phyloP scores from a whole-genome alignment of 257 asterid species.

The Nicotiana noctiflora region DNA sequence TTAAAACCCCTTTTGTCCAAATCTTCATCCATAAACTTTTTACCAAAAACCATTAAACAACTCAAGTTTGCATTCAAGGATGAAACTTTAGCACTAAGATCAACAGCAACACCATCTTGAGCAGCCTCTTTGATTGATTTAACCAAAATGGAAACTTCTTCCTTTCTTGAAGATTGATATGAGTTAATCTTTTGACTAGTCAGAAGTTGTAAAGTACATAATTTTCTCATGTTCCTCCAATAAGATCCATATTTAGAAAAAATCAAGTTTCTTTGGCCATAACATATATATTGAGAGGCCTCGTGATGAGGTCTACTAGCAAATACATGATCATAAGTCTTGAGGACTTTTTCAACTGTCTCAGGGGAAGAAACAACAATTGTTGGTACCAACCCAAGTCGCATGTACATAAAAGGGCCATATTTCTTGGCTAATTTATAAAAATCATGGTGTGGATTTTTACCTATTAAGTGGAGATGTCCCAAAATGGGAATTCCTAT shows the following conservation, averaged over 20 bases:
- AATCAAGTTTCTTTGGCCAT: constrained; percentile 15
- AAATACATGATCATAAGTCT: constrained; percentile 17
- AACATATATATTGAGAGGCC: constrained; percentile 3
- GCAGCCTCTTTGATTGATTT: constrained; percentile 13
- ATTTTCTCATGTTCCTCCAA: constrained; percentile 20
- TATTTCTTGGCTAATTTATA: constrained; percentile 5
- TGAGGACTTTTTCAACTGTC: constrained; percentile 18
- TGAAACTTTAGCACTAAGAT: constrained; percentile 13
- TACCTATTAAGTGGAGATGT: constrained; percentile 16
- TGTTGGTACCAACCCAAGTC: constrained; percentile 11
- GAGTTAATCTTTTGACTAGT: constrained; percentile 9
- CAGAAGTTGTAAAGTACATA: constrained; percentile 10
- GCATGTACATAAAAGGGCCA: constrained; percentile 22
- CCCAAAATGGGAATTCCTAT: constrained; percentile 19
- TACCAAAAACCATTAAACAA: constrained; percentile 24
- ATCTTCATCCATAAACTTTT: constrained; percentile 16
- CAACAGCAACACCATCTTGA: background rate
- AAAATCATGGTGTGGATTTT: constrained; percentile 20
- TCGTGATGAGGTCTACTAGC: constrained; percentile 14
- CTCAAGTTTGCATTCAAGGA: constrained; percentile 16
- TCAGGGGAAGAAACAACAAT: constrained; percentile 17
- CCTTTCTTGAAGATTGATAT: constrained; percentile 16
- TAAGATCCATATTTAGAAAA: constrained; percentile 13
- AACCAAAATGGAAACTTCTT: constrained; percentile 13
- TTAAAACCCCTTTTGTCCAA: constrained; percentile 11